Percentiles rank a stretch among this genome's conserved stretches.
These are phyloP conservation scores for Galerina marginata DNA, from an alignment of 768 basidiomycete genomes.

Conservation along the genomic window DNA sequence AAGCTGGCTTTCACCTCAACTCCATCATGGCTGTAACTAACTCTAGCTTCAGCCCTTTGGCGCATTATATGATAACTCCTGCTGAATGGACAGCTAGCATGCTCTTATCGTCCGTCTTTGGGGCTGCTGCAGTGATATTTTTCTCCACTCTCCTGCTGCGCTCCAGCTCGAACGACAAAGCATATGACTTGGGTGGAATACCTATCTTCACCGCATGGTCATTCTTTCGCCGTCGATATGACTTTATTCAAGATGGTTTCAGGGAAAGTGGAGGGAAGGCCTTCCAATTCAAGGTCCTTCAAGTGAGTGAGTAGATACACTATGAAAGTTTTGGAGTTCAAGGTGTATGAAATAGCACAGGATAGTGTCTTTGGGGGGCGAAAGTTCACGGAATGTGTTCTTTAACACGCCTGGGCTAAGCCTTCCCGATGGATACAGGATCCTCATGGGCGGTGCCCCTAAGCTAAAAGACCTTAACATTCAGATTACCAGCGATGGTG, in stretches of 20 bases:
- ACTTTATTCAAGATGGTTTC: background rate
- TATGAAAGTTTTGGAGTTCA: background rate
- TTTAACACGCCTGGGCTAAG: slow-evolving; percentile 29
- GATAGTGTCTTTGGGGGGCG: background rate
- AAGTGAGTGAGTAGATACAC: background rate
- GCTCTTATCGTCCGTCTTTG: background rate
- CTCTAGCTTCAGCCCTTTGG: slow-evolving; percentile 12
- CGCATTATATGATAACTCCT: background rate
- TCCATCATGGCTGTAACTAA: slow-evolving; percentile 5
- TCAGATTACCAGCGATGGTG: background rate
- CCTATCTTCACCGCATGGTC: slow-evolving; percentile 35
- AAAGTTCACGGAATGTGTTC: slow-evolving; percentile 15
- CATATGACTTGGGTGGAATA: slow-evolving; percentile 27
- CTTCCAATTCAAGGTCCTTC: background rate
- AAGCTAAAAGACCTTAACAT: slow-evolving; percentile 26
- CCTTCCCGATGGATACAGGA: slow-evolving; percentile 33
- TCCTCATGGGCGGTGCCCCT: slow-evolving; percentile 33
- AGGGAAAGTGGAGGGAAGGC: background rate
- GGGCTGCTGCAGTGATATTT: background rate
- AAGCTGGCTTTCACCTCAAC: too few species aligned
- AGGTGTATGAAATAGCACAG: background rate
- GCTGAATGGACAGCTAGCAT: background rate
- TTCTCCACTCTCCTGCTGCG: background rate
- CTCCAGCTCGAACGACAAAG: slow-evolving; percentile 1
- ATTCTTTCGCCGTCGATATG: slow-evolving; percentile 33